Evolutionary conservation across 2,329 filamentous ascomycete genomes (phyloP), one percentile per base, ranked within the genome.

Genomic region (Ophiostoma ips): DNA sequence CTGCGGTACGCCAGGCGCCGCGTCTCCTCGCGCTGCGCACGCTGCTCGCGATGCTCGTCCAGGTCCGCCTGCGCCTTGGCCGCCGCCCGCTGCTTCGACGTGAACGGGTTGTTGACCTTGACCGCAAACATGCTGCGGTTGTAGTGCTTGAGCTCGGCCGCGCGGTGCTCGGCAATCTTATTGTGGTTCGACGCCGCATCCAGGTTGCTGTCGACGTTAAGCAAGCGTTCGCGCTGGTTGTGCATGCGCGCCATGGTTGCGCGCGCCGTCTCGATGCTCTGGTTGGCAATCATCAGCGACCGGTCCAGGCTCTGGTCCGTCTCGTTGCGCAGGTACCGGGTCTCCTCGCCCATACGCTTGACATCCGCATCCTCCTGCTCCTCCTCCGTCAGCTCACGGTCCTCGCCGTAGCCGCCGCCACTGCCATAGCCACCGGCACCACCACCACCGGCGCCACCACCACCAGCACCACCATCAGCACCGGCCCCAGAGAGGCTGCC

Each of bases 41-140:
- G 71, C 54, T 88, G 81, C 52, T 71, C 62, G 33, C 81, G 75
- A 58, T 85, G 77, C 51, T 81, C 81, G 43, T 83, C 78, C 60
- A 94, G 70, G 41, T 85, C 75, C 50, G 77, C 72, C 47, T 82
- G 71, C 56, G 92, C 85, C 37, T 78, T 75, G 51, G 77, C 78
- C 50, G 73, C 71, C 28, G 74, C 75, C 41, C 82, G 76, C 56
- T 74, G 76, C 55, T 76, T 79, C 13, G 78, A 79, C 0, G 85
- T 92, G 62, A 95, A 87, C 0, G 83, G 83, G 58, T 87, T 87
- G 49, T 52, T 71, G 24, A 89, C 81, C 60, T 88, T 83, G 19
- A 89, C 77, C 5, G 86, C 84, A 61, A 95, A 95, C 87, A 95
- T 94, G 69, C 83, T 88, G 55, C 83, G 74, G 66, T 95, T 94